A percentile compares a stretch with the other conserved stretches of the same genome.
Evolutionary conservation across 2,329 filamentous ascomycete species (phyloP).

Genomic region (Penicillium sp.): DNA sequence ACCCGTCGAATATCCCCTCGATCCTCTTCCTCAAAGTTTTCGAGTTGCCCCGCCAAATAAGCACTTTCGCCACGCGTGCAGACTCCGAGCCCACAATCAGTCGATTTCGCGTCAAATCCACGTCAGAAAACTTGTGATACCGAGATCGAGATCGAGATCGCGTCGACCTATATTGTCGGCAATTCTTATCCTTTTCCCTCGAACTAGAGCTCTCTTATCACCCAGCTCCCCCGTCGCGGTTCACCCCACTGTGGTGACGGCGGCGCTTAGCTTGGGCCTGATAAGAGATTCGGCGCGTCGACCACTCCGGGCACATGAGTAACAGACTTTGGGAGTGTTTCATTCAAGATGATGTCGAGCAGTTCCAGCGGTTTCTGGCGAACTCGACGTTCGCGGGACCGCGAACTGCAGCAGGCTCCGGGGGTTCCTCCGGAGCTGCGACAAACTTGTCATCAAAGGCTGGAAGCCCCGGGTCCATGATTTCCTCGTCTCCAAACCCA

Average conservation of each 20-base stretch:
- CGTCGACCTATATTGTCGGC: conserved; percentile 17
- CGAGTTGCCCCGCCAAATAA: not conserved
- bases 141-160: conserved; percentile 5
- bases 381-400: conserved; percentile 52
- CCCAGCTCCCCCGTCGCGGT: conserved; percentile 74
- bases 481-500: conserved; percentile 33
- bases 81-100: conserved; percentile 21
- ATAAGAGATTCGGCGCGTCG: conserved; percentile 41
- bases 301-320: conserved; percentile 71
- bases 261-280: conserved; percentile 71
- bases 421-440: conserved; percentile 19
- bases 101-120: conserved; percentile 11
- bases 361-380: conserved; percentile 84
- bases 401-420: conserved; percentile 25
- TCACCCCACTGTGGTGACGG: conserved; percentile 75
- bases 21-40: not conserved
- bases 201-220: conserved; percentile 30
- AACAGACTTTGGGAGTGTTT: conserved; percentile 95
- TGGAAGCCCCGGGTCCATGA: conserved; percentile 31
- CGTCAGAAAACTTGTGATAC: not conserved
- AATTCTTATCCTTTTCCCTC: conserved; percentile 2
- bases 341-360: conserved; percentile 96
- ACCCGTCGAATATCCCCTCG: not conserved
- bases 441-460: conserved; percentile 22
- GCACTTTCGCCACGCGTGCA: conserved; percentile 20